Base-by-base conservation (phyloP, 140 eudicot genomes). In the Stevia rebaudiana region DNA sequence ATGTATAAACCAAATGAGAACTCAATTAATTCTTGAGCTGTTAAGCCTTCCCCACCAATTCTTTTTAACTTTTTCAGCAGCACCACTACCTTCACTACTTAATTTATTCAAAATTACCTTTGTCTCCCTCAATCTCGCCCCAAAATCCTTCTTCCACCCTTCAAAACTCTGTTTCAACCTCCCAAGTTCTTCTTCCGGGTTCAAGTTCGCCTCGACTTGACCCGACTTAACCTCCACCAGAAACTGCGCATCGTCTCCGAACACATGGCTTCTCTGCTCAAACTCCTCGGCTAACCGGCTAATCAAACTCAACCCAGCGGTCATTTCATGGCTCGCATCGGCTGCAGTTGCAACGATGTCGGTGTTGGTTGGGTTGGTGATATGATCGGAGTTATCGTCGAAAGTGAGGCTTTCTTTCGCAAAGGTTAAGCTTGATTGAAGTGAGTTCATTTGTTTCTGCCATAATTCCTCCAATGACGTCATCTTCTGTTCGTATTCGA, bases 21-120 rank as follows among this genome's bases (percentile, higher is more conserved):
- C 18, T 82, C 60, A 87, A 63, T 70, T 82, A 54, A 87, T 37
- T 76, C 95, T 67, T 6, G 92, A 68, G 76, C 92, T 85, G 71
- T 92, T 87, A 48, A 81, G 78, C 60, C 98, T 81, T 47, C 87
- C 88, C 95, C 96, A 88, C 98, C 98, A 92, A 51, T 79, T 87
- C 83, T 73, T 87, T 63, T 76, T 84, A 73, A 30, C 68, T 68
- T 82, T 87, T 2, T 84, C 90, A 55, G 43, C 10, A 55, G 41
- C 51, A 54, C 77, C 72, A 23, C 30, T 16, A 48, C 79, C 94
- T 48, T 61, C 65, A 41, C 69, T 53, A 18, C 77, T 72, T 13
- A 76, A n/a, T 58, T 58, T 84, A 31, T 75, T 82, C 48, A 79
- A 61, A 22, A 70, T 84, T 15, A 33, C 79, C 74, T 72, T 84